Evolutionary conservation across 202 grass and related monocot genomes (phyloP).

Genomic region (Eragrostis tef): DNA sequence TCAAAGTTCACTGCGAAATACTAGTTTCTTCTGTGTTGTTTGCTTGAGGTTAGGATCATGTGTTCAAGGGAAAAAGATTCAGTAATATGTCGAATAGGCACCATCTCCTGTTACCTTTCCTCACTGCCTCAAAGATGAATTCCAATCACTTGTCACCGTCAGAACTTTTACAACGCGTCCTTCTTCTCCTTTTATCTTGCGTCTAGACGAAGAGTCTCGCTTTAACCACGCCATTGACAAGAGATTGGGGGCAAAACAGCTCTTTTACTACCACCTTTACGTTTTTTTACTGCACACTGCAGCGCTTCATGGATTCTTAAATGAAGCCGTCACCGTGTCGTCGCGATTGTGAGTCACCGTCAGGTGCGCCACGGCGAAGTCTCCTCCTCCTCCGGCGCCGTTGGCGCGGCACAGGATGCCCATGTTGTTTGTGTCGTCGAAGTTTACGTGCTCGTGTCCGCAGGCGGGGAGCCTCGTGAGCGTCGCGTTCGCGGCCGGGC

Average conservation of each 20-base stretch:
- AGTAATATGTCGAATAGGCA: neutral
- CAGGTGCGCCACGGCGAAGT: too few species aligned
- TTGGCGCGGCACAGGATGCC: too few species aligned
- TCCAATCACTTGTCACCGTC: slow-evolving; percentile 26
- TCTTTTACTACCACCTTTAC: neutral
- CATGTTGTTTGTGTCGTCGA: too few species aligned
- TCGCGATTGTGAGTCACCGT: too few species aligned
- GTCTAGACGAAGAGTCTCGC: slow-evolving; percentile 4
- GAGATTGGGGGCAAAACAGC: neutral
- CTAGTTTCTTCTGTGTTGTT: neutral
- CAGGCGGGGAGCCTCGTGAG: too few species aligned
- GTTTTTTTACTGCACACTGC: slow-evolving; percentile 8
- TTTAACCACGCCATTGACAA: slow-evolving; percentile 17
- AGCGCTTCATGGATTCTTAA: too few species aligned
- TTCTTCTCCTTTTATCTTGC: slow-evolving; percentile 12
- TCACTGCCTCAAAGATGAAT: neutral
- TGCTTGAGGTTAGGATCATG: neutral
- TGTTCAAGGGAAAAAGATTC: neutral
- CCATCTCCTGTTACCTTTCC: neutral
- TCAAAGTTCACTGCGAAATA: neutral
- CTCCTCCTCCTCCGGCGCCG: too few species aligned
- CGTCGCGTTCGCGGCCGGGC: too few species aligned
- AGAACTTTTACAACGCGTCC: slow-evolving; percentile 10
- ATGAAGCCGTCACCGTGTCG: too few species aligned
- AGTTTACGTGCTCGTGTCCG: too few species aligned